These are phyloP conservation scores for Whalleya microplaca DNA, from an alignment of 2,329 filamentous ascomycete species.

Conservation along the genomic window DNA sequence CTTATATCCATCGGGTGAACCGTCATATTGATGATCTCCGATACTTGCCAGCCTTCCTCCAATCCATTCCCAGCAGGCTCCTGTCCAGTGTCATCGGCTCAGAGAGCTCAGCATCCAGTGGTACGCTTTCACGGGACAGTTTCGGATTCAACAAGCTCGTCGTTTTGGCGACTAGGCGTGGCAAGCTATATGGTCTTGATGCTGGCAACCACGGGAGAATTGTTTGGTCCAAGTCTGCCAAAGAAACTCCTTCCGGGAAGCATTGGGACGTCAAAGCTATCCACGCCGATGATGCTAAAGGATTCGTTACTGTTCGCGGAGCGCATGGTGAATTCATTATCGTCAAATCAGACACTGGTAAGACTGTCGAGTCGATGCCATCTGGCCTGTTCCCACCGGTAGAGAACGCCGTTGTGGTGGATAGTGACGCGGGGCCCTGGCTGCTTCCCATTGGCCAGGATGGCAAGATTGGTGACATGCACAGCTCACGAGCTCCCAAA, in stretches of 20 bases:
- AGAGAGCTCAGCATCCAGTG: constrained; percentile 46
- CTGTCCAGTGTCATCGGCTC: constrained; percentile 66
- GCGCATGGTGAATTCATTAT: constrained; percentile 65
- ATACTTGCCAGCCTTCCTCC: constrained; percentile 74
- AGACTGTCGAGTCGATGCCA: constrained; percentile 49
- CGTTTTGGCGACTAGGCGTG: constrained; percentile 77
- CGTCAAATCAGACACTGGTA: constrained; percentile 58
- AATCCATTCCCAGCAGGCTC: constrained; percentile 69
- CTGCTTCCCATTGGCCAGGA: constrained; percentile 56
- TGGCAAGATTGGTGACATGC: constrained; percentile 53
- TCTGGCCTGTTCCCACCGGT: constrained; percentile 45
- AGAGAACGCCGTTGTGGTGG: constrained; percentile 55
- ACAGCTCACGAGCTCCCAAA: constrained; percentile 50
- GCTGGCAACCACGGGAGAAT: constrained; percentile 73
- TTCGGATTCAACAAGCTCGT: constrained; percentile 91
- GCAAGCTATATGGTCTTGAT: constrained; percentile 80
- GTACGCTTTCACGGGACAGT: constrained; percentile 64
- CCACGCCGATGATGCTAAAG: constrained; percentile 59
- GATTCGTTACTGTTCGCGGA: constrained; percentile 61
- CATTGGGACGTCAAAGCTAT: constrained; percentile 72
- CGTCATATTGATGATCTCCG: constrained; percentile 81
- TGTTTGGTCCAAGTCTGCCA: constrained; percentile 73
- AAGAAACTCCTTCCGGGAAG: constrained; percentile 57
- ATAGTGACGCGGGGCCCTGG: constrained; percentile 55
- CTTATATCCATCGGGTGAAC: constrained; percentile 86